These are phyloP conservation scores for Fremontodendron californicum DNA, from an alignment of 345 rosid genomes.

Conservation along the genomic window DNA sequence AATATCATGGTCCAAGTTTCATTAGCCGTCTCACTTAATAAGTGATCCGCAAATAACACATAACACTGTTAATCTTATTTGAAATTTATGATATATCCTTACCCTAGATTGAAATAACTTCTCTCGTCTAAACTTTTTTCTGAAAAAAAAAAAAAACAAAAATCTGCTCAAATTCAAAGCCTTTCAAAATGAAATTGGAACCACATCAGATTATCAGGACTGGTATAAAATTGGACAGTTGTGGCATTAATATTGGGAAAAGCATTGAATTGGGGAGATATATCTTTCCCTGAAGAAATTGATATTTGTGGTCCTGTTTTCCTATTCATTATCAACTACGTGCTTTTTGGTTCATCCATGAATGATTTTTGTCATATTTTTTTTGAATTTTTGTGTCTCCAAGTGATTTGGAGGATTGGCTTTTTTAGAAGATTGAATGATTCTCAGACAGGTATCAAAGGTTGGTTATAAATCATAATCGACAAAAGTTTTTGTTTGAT, in stretches of 20 bases:
- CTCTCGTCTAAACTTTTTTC: too few relatives aligned
- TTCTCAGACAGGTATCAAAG: neutral
- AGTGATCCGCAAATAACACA: too few relatives aligned
- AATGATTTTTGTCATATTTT: too few relatives aligned
- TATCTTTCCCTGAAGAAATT: neutral
- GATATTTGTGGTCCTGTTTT: neutral
- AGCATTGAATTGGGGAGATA: neutral
- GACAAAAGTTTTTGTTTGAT: neutral
- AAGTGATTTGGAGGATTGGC: neutral
- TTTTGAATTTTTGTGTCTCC: neutral
- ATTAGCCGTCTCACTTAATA: too few relatives aligned
- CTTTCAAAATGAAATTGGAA: neutral
- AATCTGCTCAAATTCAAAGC: neutral
- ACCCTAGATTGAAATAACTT: too few relatives aligned
- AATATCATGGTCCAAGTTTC: too few relatives aligned
- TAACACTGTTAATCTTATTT: too few relatives aligned
- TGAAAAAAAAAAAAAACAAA: neutral
- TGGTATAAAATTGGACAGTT: neutral
- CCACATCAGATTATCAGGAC: neutral
- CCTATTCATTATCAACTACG: neutral
- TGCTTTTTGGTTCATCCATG: neutral
- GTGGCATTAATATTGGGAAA: neutral
- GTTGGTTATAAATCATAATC: slow-evolving; percentile 10
- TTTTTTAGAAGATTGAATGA: neutral
- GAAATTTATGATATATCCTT: too few relatives aligned